Percentiles rank a stretch among this genome's conserved stretches.
phyloP scores from a whole-genome alignment of 2,329 filamentous ascomycete genomes.

The Neofusicoccum ribis region DNA sequence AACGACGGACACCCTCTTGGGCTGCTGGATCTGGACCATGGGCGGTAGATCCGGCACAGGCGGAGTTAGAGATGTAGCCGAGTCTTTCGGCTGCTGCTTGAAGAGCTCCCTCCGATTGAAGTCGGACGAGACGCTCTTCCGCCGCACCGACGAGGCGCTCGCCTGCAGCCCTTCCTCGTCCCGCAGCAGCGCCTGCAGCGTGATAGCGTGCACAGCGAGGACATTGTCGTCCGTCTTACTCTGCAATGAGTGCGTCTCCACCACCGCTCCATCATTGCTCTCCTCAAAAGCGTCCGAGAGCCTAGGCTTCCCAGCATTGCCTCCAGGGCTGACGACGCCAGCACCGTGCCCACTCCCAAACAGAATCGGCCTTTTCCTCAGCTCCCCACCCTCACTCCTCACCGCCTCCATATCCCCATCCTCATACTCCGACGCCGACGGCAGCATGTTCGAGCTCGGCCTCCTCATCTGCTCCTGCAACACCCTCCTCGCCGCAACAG shows the following conservation, averaged over 20 bases:
- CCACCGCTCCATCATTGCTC: not conserved
- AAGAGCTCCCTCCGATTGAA: not conserved
- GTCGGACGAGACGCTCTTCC: slow-evolving; percentile 10
- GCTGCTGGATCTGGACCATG: slow-evolving; percentile 1
- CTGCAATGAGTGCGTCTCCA: not conserved
- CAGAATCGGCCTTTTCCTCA: no score
- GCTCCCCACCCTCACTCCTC: not conserved
- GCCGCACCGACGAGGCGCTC: slow-evolving; percentile 3
- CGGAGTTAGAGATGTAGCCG: not conserved
- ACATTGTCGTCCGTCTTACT: slow-evolving; percentile 16
- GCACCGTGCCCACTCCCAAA: not conserved
- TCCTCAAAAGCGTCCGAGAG: not conserved
- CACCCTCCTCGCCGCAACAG: slow-evolving; percentile 7
- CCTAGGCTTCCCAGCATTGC: not conserved
- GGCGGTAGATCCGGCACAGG: not conserved
- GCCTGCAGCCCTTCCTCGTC: slow-evolving; percentile 14
- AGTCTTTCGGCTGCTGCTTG: not conserved
- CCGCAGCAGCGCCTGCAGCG: slow-evolving; percentile 19
- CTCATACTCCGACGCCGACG: not conserved
- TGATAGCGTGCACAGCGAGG: slow-evolving; percentile 21
- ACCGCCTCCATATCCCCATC: not conserved
- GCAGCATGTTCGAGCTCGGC: not conserved
- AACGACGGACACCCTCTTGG: slow-evolving; percentile 6
- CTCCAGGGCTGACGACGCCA: not conserved
- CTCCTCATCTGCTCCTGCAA: not conserved